Base-by-base conservation (phyloP, 768 basidiomycete species). In the Mycena polygramma region DNA sequence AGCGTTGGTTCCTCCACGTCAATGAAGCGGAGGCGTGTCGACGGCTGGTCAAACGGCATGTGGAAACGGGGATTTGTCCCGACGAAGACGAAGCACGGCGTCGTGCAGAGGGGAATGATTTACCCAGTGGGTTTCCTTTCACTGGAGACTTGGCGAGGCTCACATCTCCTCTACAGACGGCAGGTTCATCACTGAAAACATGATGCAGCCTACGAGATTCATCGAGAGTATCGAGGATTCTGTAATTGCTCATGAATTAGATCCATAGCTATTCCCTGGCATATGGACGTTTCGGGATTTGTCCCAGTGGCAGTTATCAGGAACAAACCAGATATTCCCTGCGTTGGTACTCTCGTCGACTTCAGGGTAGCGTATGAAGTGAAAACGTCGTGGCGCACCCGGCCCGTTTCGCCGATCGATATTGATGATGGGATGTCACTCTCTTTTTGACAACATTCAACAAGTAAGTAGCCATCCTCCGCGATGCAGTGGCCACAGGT, bases 61-160 rank as follows among this genome's bases (percentile, higher is more conserved):
- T 96, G n/a, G 77, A 83, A 53, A 95, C 90, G 41, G 94, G 94
- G 0, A 89, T 97, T 14, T 88, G 92, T 11, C 87, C 83, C 73
- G 86, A 91, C 75, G 73, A 79, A 77, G 86, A 89, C 35, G 90
- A 92, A 75, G 95, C 92, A 0, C 72, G 83, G 14, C 88, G 87
- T 88, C 87, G 94, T 66, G 90, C 93, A n/a, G 86, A 89, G 66
- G 85, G 91, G 69, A 96, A 95, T 72, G 93, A 94, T 79, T 85
- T 88, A 67, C 92, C 92, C 30, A 94, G 93, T 94, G 74, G 70
- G 83, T 75, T 19, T 51, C 60, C 68, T 60, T 58, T 72, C 22
- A 62, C 11, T 36, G 9, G 8, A 13, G 11, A 22, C 36, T 62
- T 54, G 63, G 54, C 55, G 55, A 45, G 62, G 3, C 61, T 58